phyloP scores from a whole-genome alignment of 1,139 yeast genomes.

The Tardiomyces depauwii region DNA sequence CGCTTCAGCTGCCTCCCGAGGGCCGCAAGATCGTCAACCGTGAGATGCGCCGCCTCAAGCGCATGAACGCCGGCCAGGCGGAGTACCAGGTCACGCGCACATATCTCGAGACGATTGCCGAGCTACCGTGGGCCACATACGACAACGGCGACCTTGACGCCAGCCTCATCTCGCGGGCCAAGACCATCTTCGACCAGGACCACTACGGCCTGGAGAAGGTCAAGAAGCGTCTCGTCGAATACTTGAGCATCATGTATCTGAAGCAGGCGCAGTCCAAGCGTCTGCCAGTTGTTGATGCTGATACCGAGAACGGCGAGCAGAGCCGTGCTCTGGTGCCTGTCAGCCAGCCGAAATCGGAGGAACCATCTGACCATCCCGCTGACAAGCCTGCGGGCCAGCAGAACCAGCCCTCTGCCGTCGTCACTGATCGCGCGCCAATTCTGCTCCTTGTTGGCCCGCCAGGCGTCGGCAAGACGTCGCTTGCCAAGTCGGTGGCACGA shows the following conservation, averaged over 20 bases:
- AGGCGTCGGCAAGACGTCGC: slow-evolving; percentile 88
- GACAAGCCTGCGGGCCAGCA: no score
- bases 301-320: not conserved
- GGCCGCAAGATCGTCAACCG: slow-evolving; percentile 42
- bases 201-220: slow-evolving; percentile 80
- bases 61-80: slow-evolving; percentile 31
- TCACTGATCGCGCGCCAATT: slow-evolving; percentile 72
- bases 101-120: slow-evolving; percentile 59
- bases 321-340: no score
- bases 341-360: not conserved
- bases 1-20: slow-evolving; percentile 35
- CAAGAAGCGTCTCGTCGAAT: slow-evolving; percentile 71
- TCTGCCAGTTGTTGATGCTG: not conserved
- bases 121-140: slow-evolving; percentile 38
- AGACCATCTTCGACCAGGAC: slow-evolving; percentile 55
- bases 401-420: not conserved
- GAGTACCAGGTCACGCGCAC: slow-evolving; percentile 66
- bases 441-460: slow-evolving; percentile 93
- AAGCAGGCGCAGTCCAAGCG: not conserved
- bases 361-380: not conserved
- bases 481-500: slow-evolving; percentile 79
- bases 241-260: slow-evolving; percentile 35
- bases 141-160: slow-evolving; percentile 21
- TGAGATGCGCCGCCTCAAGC: slow-evolving; percentile 50
- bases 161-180: slow-evolving; percentile 33